These are phyloP conservation scores for Fraxinus platypoda DNA, from an alignment of 305 asterid species.

Conservation along the genomic window DNA sequence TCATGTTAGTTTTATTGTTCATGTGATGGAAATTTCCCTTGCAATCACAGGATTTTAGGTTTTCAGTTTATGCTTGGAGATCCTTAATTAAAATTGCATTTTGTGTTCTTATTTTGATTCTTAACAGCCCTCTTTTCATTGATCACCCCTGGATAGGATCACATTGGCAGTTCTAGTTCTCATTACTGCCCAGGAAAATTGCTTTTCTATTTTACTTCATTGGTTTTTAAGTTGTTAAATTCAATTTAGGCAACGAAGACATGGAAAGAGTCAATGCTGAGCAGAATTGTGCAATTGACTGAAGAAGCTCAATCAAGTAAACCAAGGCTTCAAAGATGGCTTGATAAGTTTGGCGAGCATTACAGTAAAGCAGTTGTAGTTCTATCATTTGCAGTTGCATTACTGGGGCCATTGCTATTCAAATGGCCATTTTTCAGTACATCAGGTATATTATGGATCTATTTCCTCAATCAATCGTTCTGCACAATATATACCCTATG, in stretches of 20 bases:
- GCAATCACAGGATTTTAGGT: not conserved
- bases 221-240: conserved; percentile 24
- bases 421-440: conserved; percentile 94
- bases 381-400: conserved; percentile 68
- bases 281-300: conserved; percentile 86
- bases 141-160: not conserved
- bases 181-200: conserved; percentile 8
- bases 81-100: not conserved
- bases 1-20: not conserved
- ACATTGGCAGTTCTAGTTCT: not conserved
- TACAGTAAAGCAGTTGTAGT: conserved; percentile 87
- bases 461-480: not conserved
- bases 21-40: not conserved
- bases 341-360: conserved; percentile 88
- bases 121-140: not conserved
- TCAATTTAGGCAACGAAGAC: conserved; percentile 75
- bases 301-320: conserved; percentile 98
- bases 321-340: conserved; percentile 98
- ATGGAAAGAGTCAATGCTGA: conserved; percentile 95
- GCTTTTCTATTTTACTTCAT: not conserved
- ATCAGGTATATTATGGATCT: conserved; percentile 53
- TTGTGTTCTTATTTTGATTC: not conserved
- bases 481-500: not conserved
- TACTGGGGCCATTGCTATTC: conserved; percentile 86
- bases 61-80: not conserved